Conservation (phyloP, 2,329 filamentous ascomycete genomes). For the Paecilomyces dactylethromorphus region DNA sequence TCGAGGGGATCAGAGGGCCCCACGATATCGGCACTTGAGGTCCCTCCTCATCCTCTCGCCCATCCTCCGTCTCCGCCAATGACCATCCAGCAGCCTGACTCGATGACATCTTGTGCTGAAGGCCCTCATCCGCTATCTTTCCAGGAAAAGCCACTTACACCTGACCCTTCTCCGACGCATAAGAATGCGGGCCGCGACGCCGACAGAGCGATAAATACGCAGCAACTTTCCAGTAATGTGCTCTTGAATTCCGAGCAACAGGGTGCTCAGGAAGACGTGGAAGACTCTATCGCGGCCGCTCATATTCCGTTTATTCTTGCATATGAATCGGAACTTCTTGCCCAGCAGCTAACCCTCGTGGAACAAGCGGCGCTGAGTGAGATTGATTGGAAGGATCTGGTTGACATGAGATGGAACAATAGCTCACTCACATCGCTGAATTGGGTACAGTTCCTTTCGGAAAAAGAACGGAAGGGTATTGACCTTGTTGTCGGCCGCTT, state of each 20-base stretch:
- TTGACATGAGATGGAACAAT: slow-evolving; percentile 58
- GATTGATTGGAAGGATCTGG: slow-evolving; percentile 60
- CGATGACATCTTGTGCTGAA: slow-evolving; percentile 24
- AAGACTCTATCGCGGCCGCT: slow-evolving; percentile 15
- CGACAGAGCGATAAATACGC: slow-evolving; percentile 15
- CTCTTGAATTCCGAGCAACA: slow-evolving; percentile 24
- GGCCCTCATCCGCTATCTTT: slow-evolving; percentile 25
- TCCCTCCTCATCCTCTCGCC: slow-evolving; percentile 38
- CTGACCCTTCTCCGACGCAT: slow-evolving; percentile 34
- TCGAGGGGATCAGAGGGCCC: slow-evolving; percentile 27
- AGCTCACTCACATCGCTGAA: slow-evolving; percentile 46
- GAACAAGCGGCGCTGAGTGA: slow-evolving; percentile 61
- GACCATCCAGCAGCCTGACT: slow-evolving; percentile 33
- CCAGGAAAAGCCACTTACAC: slow-evolving; percentile 33
- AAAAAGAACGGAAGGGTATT: slow-evolving; percentile 51
- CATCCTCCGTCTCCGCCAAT: slow-evolving; percentile 42
- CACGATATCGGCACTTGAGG: slow-evolving; percentile 31
- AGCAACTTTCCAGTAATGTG: slow-evolving; percentile 25
- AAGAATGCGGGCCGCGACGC: slow-evolving; percentile 12
- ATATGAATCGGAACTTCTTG: slow-evolving; percentile 54
- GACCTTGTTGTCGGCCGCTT: slow-evolving; percentile 61
- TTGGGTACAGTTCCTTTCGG: slow-evolving; percentile 57
- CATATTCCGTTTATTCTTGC: slow-evolving; percentile 60
- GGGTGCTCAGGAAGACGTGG: slow-evolving; percentile 6
- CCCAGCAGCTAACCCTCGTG: slow-evolving; percentile 58